Conservation (phyloP, 768 basidiomycete species). For the Boletus rufocinnamomeus region DNA sequence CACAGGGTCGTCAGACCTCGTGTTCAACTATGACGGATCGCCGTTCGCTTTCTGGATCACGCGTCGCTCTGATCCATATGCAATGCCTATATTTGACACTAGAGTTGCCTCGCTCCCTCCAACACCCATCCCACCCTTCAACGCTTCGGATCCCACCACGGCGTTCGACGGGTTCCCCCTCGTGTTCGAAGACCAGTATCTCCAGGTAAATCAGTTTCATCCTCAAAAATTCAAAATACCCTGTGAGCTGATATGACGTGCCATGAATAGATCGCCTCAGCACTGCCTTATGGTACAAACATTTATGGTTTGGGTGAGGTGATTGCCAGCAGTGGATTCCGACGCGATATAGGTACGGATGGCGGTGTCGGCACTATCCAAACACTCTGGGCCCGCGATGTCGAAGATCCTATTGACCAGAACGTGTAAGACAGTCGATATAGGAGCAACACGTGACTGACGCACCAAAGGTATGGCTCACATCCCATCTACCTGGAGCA, state of each 20-base stretch:
- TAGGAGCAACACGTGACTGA: background rate
- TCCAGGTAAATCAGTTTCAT: constrained; percentile 50
- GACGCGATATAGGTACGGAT: constrained; percentile 55
- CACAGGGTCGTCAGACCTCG: constrained; percentile 54
- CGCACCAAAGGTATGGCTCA: constrained; percentile 56
- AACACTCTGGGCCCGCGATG: constrained; percentile 67
- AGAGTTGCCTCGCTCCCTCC: constrained; percentile 59
- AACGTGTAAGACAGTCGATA: constrained; percentile 51
- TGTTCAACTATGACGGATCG: constrained; percentile 62
- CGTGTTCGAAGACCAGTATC: constrained; percentile 79
- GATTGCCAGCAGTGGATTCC: constrained; percentile 66
- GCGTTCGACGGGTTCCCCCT: constrained; percentile 65
- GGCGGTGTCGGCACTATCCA: constrained; percentile 59
- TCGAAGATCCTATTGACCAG: constrained; percentile 61
- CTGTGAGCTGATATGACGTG: background rate
- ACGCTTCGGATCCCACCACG: constrained; percentile 51
- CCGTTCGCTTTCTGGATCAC: constrained; percentile 86
- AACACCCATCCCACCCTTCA: constrained; percentile 59
- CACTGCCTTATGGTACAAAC: constrained; percentile 65
- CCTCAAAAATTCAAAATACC: background rate
- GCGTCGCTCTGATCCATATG: constrained; percentile 57
- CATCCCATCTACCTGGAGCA: constrained; percentile 77
- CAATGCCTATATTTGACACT: constrained; percentile 68
- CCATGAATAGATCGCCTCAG: constrained; percentile 53
- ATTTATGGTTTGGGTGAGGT: constrained; percentile 81